phyloP scores from a whole-genome alignment of 495 filamentous ascomycete species.

The Lichina pygmaea region DNA sequence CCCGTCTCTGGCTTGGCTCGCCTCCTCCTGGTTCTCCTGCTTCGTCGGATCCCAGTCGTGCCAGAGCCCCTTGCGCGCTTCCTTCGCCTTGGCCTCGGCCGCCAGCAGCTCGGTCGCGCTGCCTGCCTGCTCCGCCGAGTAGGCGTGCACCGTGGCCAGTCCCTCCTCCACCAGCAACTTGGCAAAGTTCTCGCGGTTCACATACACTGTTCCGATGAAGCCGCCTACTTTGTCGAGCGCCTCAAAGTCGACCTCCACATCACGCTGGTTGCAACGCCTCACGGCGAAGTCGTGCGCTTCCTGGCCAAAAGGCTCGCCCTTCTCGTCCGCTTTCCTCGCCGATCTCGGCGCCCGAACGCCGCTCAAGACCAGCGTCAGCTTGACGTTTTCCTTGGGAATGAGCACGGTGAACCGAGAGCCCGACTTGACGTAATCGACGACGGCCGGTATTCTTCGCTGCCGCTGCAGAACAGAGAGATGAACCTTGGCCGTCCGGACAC shows the following conservation, averaged over 20 bases:
- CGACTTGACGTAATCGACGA: conserved; percentile 94
- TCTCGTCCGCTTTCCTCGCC: conserved; percentile 52
- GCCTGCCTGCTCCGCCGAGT: conserved; percentile 87
- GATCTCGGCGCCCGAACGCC: conserved; percentile 84
- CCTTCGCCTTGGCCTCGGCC: conserved; percentile 70
- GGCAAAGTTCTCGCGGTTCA: conserved; percentile 90
- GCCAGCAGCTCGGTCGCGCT: conserved; percentile 67
- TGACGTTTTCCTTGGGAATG: conserved; percentile 76
- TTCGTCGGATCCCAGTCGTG: conserved; percentile 76
- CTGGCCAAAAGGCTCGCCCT: conserved; percentile 77
- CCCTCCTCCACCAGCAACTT: conserved; percentile 88
- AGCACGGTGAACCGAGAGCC: conserved; percentile 84
- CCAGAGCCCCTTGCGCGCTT: conserved; percentile 69
- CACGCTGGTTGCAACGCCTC: conserved; percentile 69
- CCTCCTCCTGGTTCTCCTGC: conserved; percentile 22
- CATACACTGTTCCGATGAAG: conserved; percentile 84
- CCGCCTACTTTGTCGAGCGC: conserved; percentile 89
- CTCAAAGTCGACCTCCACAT: conserved; percentile 89
- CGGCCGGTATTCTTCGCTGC: conserved; percentile 72
- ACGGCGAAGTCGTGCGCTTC: conserved; percentile 83
- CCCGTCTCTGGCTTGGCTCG: conserved; percentile 10
- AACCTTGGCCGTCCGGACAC: conserved; percentile 78
- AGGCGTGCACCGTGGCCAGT: conserved; percentile 66
- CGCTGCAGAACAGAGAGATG: conserved; percentile 64
- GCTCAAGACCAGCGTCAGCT: conserved; percentile 82